A percentile compares a stretch with the other conserved stretches of the same genome.
Evolutionary conservation across 2,329 filamentous ascomycete species (phyloP).

Genomic region (Penicillium expansum): DNA sequence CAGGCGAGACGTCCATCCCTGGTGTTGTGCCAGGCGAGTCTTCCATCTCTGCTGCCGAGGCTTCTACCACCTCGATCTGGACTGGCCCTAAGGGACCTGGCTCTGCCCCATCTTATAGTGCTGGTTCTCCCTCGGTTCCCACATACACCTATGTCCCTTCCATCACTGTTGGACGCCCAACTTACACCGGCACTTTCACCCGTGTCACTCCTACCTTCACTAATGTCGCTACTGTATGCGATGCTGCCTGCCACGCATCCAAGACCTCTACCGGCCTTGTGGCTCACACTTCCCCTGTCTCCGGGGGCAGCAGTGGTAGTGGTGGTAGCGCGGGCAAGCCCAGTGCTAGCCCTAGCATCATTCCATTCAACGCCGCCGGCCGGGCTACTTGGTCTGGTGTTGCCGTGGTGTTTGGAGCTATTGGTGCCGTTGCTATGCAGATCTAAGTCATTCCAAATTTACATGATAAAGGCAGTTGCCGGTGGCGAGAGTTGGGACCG

Average conservation of each 20-base stretch:
- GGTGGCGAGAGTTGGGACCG: not conserved
- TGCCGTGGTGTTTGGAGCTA: constrained; percentile 23
- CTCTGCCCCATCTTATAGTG: not conserved
- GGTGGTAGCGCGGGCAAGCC: not conserved
- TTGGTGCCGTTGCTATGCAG: constrained; percentile 24
- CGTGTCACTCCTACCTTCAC: constrained; percentile 3
- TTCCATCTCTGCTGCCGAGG: not conserved
- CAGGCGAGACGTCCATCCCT: not conserved
- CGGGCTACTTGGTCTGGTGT: constrained; percentile 24
- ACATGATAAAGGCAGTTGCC: not conserved
- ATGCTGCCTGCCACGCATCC: not conserved
- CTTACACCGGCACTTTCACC: not conserved
- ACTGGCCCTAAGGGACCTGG: not conserved
- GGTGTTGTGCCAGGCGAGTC: not conserved
- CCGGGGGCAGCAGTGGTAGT: not conserved
- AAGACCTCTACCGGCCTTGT: not conserved
- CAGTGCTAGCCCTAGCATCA: constrained; percentile 6
- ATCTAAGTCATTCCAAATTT: constrained; percentile 13
- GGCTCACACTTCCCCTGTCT: constrained; percentile 10
- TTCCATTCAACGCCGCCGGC: constrained; percentile 27
- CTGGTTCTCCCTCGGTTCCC: not conserved
- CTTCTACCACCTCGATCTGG: not conserved
- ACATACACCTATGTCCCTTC: not conserved
- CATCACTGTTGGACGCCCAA: not conserved
- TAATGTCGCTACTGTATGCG: constrained; percentile 4